A percentile compares a stretch with the other conserved stretches of the same genome.
These are phyloP conservation scores for Micromonas commoda DNA, from an alignment of 139 green algal species.

Conservation along the genomic window DNA sequence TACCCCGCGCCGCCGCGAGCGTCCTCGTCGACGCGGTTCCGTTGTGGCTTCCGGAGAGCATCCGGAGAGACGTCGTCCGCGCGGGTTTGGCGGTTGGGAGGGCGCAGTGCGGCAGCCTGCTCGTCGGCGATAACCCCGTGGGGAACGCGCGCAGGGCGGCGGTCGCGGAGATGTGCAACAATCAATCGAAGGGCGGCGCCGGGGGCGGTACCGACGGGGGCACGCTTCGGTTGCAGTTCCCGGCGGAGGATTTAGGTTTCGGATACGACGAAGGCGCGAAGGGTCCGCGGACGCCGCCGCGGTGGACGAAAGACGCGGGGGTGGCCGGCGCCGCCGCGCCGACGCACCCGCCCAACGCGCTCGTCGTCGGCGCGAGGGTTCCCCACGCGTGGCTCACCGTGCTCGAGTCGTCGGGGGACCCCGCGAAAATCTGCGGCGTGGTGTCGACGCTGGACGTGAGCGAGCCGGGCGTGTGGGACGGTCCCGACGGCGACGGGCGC, in stretches of 20 bases:
- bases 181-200: too few relatives aligned
- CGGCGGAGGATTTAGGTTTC: slow-evolving; percentile 82
- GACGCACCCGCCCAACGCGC: neutral
- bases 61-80: neutral
- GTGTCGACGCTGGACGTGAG: neutral
- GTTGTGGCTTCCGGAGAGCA: neutral
- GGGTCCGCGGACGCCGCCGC: too few relatives aligned
- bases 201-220: slow-evolving; percentile 46
- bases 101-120: neutral
- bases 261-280: slow-evolving; percentile 45
- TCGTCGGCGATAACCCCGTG: neutral
- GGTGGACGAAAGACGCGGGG: too few relatives aligned
- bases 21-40: slow-evolving; percentile 37
- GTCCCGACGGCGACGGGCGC: neutral
- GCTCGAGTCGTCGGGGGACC: neutral
- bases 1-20: slow-evolving; percentile 61
- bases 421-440: neutral
- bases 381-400: neutral
- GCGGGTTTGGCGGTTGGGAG: neutral
- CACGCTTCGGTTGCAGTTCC: slow-evolving; percentile 82
- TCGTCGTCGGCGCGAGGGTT: neutral
- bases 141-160: slow-evolving; percentile 15
- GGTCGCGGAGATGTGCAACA: slow-evolving; percentile 51
- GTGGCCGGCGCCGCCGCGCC: too few relatives aligned
- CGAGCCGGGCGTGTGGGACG: neutral